phyloP scores from a whole-genome alignment of 805 yeast species.

The Lipomyces anomalus region DNA sequence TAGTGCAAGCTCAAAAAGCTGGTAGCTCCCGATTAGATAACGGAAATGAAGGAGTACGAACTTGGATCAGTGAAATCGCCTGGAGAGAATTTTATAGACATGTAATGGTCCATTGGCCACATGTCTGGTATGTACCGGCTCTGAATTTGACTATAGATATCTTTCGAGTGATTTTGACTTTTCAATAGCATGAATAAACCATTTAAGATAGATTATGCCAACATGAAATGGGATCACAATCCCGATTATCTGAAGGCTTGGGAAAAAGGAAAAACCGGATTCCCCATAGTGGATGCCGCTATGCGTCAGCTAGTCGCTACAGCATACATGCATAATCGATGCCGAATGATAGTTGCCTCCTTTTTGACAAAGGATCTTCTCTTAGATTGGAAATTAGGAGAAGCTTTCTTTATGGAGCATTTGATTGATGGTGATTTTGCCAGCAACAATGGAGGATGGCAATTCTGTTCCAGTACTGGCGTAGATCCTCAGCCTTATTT shows the following conservation, averaged over 20 bases:
- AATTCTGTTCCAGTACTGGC: conserved; percentile 48
- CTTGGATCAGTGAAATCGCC: conserved; percentile 50
- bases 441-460: conserved; percentile 57
- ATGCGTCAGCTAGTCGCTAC: conserved; percentile 49
- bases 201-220: conserved; percentile 40
- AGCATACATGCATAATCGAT: conserved; percentile 50
- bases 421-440: conserved; percentile 50
- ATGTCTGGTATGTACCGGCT: conserved; percentile 30
- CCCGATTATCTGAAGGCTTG: conserved; percentile 41
- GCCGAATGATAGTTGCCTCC: conserved; percentile 50
- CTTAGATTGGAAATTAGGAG: conserved; percentile 54
- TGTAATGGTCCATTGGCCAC: conserved; percentile 46
- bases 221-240: conserved; percentile 42
- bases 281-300: conserved; percentile 53
- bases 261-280: conserved; percentile 52
- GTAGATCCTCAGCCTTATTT: conserved; percentile 55
- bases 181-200: conserved; percentile 42
- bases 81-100: conserved; percentile 57
- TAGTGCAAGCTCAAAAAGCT: conserved; percentile 33
- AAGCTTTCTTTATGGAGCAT: conserved; percentile 44
- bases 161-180: not conserved
- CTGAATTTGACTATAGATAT: too few relatives aligned
- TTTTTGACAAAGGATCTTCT: conserved; percentile 47
- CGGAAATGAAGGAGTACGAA: conserved; percentile 37
- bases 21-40: conserved; percentile 28